These are phyloP conservation scores for Candida ficus DNA, from an alignment of 805 yeast genomes.

Conservation along the genomic window DNA sequence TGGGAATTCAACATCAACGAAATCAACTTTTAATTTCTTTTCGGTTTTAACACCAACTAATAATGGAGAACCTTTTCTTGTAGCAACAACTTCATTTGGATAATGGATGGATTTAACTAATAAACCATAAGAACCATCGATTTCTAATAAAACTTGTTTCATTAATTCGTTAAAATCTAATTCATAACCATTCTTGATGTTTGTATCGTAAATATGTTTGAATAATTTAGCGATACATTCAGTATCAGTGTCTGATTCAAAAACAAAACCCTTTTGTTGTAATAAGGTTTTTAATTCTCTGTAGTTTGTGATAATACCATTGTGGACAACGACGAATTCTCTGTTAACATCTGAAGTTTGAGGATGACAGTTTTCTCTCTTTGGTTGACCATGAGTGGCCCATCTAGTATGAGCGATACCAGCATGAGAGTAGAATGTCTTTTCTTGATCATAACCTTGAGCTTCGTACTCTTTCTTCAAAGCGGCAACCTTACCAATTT, in stretches of 20 bases:
- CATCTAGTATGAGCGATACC: slow-evolving; percentile 99
- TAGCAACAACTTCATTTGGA: slow-evolving; percentile 94
- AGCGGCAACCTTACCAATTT: slow-evolving; percentile 86
- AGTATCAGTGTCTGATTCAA: slow-evolving; percentile 94
- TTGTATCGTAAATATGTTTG: slow-evolving; percentile 83
- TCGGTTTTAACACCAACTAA: slow-evolving; percentile 97
- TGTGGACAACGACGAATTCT: slow-evolving; percentile 92
- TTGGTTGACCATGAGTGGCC: slow-evolving; percentile 99
- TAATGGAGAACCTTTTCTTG: slow-evolving; percentile 97
- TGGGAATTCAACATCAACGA: slow-evolving; percentile 97
- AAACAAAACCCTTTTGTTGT: slow-evolving; percentile 68
- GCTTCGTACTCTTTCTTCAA: slow-evolving; percentile 61
- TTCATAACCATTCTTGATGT: slow-evolving; percentile 64
- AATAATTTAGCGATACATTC: slow-evolving; percentile 96
- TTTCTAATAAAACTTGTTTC: slow-evolving; percentile 84
- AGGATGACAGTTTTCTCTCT: slow-evolving; percentile 86
- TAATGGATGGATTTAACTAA: slow-evolving; percentile 86
- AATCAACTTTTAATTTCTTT: slow-evolving; percentile 91
- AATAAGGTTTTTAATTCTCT: slow-evolving; percentile 84
- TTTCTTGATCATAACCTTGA: slow-evolving; percentile 49
- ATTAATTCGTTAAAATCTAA: slow-evolving; percentile 89
- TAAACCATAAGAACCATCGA: slow-evolving; percentile 97
- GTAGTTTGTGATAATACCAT: slow-evolving; percentile 96
- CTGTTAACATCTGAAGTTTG: slow-evolving; percentile 80
- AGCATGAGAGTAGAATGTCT: slow-evolving; percentile 74